Percentiles rank a stretch among this genome's conserved stretches.
Conservation (phyloP, 2,329 filamentous ascomycete genomes). For the Grosmannia clavigera region DNA sequence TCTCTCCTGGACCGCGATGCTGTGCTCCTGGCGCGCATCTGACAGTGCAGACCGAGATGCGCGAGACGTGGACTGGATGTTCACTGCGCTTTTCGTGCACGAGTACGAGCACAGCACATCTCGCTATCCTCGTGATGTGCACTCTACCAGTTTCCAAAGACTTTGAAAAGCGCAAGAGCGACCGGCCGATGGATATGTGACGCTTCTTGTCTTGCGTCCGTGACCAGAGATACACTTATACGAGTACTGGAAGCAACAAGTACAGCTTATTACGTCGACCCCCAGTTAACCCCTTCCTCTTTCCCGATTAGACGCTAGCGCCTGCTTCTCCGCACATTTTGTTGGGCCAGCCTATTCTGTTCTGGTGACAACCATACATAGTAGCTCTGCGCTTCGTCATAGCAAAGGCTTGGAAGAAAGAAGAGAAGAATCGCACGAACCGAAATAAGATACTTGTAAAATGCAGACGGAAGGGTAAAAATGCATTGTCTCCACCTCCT, state of each 20-base stretch:
- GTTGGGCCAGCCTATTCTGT: not conserved
- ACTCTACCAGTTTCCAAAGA: too few species aligned
- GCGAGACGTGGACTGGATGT: not conserved
- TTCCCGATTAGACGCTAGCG: not conserved
- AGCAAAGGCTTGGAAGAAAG: not conserved
- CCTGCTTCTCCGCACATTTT: conserved; percentile 1
- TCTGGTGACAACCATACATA: not conserved
- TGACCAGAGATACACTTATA: not conserved
- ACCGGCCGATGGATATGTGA: not conserved
- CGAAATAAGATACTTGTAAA: not conserved
- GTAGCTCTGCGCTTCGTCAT: not conserved
- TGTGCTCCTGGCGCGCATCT: not conserved
- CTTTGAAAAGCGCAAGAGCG: too few species aligned
- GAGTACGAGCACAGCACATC: too few species aligned
- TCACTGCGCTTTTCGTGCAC: too few species aligned
- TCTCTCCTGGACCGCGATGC: too few species aligned
- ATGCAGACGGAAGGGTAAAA: not conserved
- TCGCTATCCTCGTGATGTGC: too few species aligned
- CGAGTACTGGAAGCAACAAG: not conserved
- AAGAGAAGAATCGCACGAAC: not conserved
- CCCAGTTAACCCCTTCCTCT: not conserved
- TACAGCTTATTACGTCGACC: not conserved
- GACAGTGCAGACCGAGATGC: not conserved
- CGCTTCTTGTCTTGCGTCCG: not conserved
- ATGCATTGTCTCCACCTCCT: not conserved